phyloP scores from a whole-genome alignment of 352 stramenopile genomes.

The Phytopythium cucurbitacearum region DNA sequence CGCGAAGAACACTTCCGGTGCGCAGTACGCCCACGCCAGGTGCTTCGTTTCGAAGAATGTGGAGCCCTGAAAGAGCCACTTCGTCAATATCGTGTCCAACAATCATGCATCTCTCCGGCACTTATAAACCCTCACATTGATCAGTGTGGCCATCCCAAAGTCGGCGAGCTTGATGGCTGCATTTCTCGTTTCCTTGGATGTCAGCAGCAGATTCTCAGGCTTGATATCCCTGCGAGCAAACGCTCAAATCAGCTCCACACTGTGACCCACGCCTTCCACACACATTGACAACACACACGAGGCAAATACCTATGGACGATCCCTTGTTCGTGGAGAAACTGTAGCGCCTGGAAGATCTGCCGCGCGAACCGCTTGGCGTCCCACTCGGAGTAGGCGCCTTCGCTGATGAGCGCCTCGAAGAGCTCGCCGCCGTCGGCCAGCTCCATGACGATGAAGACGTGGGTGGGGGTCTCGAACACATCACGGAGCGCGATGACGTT shows the following conservation, averaged over 20 bases:
- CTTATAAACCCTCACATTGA: constrained; percentile 20
- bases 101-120: no score
- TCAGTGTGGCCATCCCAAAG: constrained; percentile 74
- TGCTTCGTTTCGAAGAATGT: constrained; percentile 42
- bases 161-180: constrained; percentile 80
- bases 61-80: constrained; percentile 12
- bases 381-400: constrained; percentile 75
- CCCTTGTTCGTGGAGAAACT: constrained; percentile 59
- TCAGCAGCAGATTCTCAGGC: constrained; percentile 84
- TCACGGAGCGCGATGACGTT: constrained; percentile 56
- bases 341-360: constrained; percentile 54
- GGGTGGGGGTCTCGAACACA: constrained; percentile 39
- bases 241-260: constrained; percentile 10
- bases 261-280: constrained; percentile 12
- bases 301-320: constrained; percentile 59
- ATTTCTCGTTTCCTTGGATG: constrained; percentile 53
- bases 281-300: constrained; percentile 18
- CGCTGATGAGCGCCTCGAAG: constrained; percentile 62
- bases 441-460: constrained; percentile 62
- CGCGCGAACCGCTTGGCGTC: constrained; percentile 42
- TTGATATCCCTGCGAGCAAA: constrained; percentile 59
- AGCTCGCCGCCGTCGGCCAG: constrained; percentile 56
- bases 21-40: constrained; percentile 61
- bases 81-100: neutral
- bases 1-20: constrained; percentile 55